Conservation (phyloP, 495 filamentous ascomycete species). For the Trichoderma parareesei region DNA sequence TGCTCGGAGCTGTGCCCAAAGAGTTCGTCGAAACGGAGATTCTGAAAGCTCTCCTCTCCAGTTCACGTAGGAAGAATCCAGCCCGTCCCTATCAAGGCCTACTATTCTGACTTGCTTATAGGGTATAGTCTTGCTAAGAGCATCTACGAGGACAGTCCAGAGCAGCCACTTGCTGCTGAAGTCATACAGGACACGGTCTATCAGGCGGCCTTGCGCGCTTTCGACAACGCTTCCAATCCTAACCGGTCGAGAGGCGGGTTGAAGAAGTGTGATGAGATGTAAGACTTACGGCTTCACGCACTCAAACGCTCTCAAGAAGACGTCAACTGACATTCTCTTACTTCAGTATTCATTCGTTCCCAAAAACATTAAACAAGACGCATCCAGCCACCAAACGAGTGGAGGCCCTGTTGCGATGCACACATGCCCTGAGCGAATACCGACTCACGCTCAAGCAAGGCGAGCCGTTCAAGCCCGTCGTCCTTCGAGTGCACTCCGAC, state of each 20-base stretch:
- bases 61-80: conserved; percentile 47
- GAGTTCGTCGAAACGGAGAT: conserved; percentile 65
- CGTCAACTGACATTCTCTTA: conserved; percentile 12
- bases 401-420: conserved; percentile 68
- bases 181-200: conserved; percentile 59
- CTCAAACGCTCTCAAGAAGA: background rate
- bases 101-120: conserved; percentile 25
- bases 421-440: conserved; percentile 81
- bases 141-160: conserved; percentile 55
- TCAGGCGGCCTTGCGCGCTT: conserved; percentile 59
- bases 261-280: conserved; percentile 79
- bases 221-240: conserved; percentile 86
- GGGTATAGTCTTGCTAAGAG: conserved; percentile 60
- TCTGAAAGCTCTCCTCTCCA: conserved; percentile 63
- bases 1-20: conserved; percentile 60
- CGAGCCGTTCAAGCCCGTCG: conserved; percentile 85
- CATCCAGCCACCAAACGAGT: conserved; percentile 44
- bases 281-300: conserved; percentile 26
- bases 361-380: conserved; percentile 51
- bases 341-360: conserved; percentile 63
- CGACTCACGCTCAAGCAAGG: conserved; percentile 83
- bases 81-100: background rate
- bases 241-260: conserved; percentile 75
- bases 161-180: conserved; percentile 40
- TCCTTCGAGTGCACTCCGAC: conserved; percentile 77